Base-by-base conservation (phyloP, 257 asterid genomes). In the Cruciata laevipes region DNA sequence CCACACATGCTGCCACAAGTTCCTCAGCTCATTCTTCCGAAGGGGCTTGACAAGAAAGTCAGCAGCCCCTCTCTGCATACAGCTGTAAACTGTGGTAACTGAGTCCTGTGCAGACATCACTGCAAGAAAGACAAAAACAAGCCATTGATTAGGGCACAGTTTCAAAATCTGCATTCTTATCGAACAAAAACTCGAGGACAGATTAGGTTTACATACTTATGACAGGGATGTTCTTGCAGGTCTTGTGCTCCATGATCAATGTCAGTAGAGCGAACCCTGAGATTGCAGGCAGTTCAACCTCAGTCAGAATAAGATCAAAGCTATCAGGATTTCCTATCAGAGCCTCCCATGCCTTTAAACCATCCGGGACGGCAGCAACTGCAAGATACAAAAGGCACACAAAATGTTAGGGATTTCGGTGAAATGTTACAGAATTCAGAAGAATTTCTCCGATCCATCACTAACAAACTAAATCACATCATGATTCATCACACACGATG, bases 1-100 rank as follows among this genome's bases (percentile, higher is more conserved):
- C 99, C 99, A 94, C 52, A 90, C 92, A 63, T 94, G 99, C 87
- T 90, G 99, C 99, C 99, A 94, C 81, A 94, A 77, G 80, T 94
- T 90, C 76, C 83, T 85, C 75, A 94, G 84, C 90, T 94, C 99
- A 20, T 94, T 94, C 73, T 87, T 94, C 71, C 99, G 71, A 25
- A 90, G 69, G 4, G 99, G 97, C 82, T 94, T 94, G 70, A 94
- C 96, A 40, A 94, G 99, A 79, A 94, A 94, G 79, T 94, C 97
- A 0, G 89, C 84, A 25, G 97, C 99, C 12, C 99, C 99, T 83
- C 83, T 85, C 81, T 88, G 71, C 99, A 94, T 94, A 86, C 99
- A 94, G 47, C 86, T 88, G 62, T 94, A 94, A 44, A 94, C 99
- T 0, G 96, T 94, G 70, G 89, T 87, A 55, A 94, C 85, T 0